Evolutionary conservation across 441 rosid genomes (phyloP), one percentile per base, ranked within the genome.

Genomic region (Francoa sonchifolia): DNA sequence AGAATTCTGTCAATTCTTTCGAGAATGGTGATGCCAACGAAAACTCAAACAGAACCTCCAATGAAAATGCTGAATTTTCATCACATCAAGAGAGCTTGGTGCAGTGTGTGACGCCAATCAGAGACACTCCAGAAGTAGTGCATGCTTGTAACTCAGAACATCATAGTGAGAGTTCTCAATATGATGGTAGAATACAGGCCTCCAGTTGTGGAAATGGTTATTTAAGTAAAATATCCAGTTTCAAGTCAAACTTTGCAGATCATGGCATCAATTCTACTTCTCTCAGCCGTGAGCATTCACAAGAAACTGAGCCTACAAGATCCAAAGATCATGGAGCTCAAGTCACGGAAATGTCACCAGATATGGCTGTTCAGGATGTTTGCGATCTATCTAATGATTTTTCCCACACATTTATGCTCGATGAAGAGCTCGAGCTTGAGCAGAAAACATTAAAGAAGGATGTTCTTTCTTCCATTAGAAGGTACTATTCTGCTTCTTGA

Each of bases 341-440:
- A 28, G 59, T 44, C 28, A 39, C 44, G 41, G 69, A 54, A 43
- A 30, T 16, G 26, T 48, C 67, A 25, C 43, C 62, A 38, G 44
- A 58, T 34, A 31, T 26, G 39, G 26, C 61, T 22, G 43, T 11
- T 25, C 67, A 59, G 45, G 65, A 58, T 48, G 47, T 57, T 63
- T 75, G 46, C 48, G 79, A 62, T 49, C 52, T 75, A 34, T 70
- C 88, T 36, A 52, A 41, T 66, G 96, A 90, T 62, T 86, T 74
- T 56, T 62, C 79, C 29, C 65, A 55, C 50, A 83, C 95, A 36
- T 90, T 90, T 63, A 71, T 83, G 88, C 83, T 83, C 59, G 95
- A 92, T 43, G 96, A 92, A 67, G 99, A 92, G 59, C 60, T 86
- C 43, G 96, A 86, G 70, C 71, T 82, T 26, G 92, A 81, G 72